A percentile compares a stretch with the other conserved stretches of the same genome.
Conservation (phyloP, 768 basidiomycete genomes). For the Sutorius australiensis region DNA sequence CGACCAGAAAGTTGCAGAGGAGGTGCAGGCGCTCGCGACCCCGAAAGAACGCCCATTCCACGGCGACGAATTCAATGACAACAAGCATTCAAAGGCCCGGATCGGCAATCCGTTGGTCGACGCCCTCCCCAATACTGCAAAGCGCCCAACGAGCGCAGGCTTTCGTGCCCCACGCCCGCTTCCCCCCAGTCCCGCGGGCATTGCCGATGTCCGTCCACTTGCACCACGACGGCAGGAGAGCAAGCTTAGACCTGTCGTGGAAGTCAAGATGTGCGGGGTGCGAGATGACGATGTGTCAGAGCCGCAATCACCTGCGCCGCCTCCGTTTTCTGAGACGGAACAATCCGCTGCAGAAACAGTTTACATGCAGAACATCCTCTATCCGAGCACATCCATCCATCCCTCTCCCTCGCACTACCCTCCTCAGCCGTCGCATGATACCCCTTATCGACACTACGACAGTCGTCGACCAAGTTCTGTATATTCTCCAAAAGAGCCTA, state of each 20-base stretch:
- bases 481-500: constrained; percentile 3
- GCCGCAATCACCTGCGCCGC: constrained; percentile 27
- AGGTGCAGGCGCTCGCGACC: constrained; percentile 8
- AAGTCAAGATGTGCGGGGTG: constrained; percentile 2
- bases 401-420: constrained; percentile 23
- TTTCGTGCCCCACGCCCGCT: constrained; percentile 23
- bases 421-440: constrained; percentile 19
- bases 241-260: neutral
- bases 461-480: constrained; percentile 6
- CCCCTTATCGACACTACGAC: constrained; percentile 12
- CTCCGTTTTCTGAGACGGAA: constrained; percentile 30
- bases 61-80: constrained; percentile 16
- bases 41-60: constrained; percentile 10
- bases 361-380: constrained; percentile 26
- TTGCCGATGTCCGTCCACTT: neutral
- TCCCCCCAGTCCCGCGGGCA: constrained; percentile 19
- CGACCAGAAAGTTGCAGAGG: constrained; percentile 48
- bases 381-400: constrained; percentile 20
- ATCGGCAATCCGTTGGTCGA: constrained; percentile 5
- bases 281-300: constrained; percentile 1
- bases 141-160: neutral
- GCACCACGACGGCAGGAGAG: neutral
- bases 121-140: neutral
- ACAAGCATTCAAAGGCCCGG: constrained; percentile 7
- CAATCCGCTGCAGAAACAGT: constrained; percentile 38